Base-by-base conservation (phyloP, 139 green algal species). In the Raphidocelis subcapitata region DNA sequence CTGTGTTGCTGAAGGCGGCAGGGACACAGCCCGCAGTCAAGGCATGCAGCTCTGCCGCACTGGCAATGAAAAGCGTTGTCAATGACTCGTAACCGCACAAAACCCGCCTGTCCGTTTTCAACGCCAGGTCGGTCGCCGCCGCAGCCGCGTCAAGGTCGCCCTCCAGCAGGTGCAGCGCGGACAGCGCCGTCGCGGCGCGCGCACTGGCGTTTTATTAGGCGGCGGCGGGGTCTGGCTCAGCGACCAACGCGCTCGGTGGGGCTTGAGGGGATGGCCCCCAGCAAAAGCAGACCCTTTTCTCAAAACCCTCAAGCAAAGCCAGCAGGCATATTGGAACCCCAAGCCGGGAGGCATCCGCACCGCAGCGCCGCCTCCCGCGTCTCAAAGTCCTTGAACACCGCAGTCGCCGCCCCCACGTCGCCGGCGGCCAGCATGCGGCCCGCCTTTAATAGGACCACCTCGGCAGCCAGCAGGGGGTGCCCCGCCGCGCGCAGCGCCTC, bases 361-460 rank as follows among this genome's bases (percentile, higher is more conserved):
- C 55, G 82, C 44, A 93, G 68, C 35, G 75, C 65, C 14, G 86
- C 67, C 65, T 92, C 85, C 69, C 90, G 91, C 52, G 85, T 88
- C 81, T 95, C 90, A 82, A 96, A 96, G n/a, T 88, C 84, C 81
- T 94, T 94, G 72, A 94, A 91, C 21, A 92, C 79, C 3, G 37
- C 63, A 3, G 93, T 75, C 1, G 90, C 91, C 28, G 77, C 71
- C 33, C 86, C 80, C 67, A 94, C 92, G 47, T 93, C 78, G 69
- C 87, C 84, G 26, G 79, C 65, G 41, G 73, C 59, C 73, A 96
- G 79, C 79, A 89, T 87, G 24, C 77, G 77, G 24, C 76, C 80
- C 18, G 91, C 90, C 74, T 92, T 92, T 62, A 85, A 83, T 64
- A 97, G 89, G 70, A 89, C 80, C 46, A 75, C 70, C 70, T 77